phyloP scores from a whole-genome alignment of 176 grass and related monocot species.

The Aegilops sharonensis region DNA sequence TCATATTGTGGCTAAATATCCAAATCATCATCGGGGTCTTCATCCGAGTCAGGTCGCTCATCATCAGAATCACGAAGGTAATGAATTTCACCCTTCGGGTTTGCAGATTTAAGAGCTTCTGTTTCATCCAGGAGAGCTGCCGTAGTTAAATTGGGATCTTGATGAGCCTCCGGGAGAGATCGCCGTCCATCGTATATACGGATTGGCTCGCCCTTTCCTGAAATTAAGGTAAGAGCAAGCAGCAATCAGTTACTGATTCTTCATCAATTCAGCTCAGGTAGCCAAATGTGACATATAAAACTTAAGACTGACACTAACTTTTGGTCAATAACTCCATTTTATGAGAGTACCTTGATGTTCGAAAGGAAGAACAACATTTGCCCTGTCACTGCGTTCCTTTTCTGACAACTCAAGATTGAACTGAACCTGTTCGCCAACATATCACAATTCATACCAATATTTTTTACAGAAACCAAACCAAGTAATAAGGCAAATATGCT shows the following conservation, averaged over 20 bases:
- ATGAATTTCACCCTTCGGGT: constrained; percentile 76
- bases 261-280: not conserved
- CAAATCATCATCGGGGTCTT: constrained; percentile 97
- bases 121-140: constrained; percentile 30
- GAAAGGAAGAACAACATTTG: constrained; percentile 93
- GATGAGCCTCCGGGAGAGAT: constrained; percentile 51
- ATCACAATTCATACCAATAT: constrained; percentile 10
- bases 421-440: constrained; percentile 58
- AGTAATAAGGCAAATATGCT: not conserved
- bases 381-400: constrained; percentile 72
- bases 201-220: constrained; percentile 72
- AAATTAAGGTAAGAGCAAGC: constrained; percentile 13
- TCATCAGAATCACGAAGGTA: constrained; percentile 95
- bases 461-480: constrained; percentile 6
- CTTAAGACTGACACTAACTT: not conserved
- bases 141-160: constrained; percentile 18
- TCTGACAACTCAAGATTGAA: constrained; percentile 96
- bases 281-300: constrained; percentile 6
- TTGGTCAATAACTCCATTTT: not conserved
- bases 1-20: constrained; percentile 46
- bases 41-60: constrained; percentile 88
- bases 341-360: constrained; percentile 79
- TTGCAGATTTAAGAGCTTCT: constrained; percentile 36
- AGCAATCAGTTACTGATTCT: constrained; percentile 13
- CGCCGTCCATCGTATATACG: constrained; percentile 75